Percentiles rank a stretch among this genome's conserved stretches.
Evolutionary conservation across 352 stramenopile species (phyloP).

Genomic region (Phytophthora melonis): DNA sequence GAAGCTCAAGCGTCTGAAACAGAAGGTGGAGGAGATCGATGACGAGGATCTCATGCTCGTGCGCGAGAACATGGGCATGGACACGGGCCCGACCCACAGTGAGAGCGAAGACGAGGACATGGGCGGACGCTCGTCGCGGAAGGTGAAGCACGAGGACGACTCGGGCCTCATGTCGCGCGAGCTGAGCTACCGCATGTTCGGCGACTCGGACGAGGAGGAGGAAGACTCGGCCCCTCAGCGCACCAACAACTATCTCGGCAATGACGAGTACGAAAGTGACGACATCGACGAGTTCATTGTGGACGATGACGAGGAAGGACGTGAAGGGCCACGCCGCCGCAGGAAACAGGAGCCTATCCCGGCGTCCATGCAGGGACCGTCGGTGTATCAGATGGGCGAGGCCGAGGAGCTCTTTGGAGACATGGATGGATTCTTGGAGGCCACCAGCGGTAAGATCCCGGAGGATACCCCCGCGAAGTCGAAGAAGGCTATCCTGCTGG

Average conservation of each 20-base stretch:
- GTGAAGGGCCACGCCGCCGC: constrained; percentile 74
- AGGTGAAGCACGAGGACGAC: constrained; percentile 76
- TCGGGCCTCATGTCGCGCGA: constrained; percentile 89
- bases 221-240: constrained; percentile 74
- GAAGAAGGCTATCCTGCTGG: constrained; percentile 85
- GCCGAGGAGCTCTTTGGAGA: constrained; percentile 91
- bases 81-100: constrained; percentile 71
- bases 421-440: constrained; percentile 90
- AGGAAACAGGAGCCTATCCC: constrained; percentile 80
- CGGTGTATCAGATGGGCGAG: constrained; percentile 92
- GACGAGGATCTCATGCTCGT: constrained; percentile 91
- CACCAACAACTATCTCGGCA: constrained; percentile 84
- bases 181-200: constrained; percentile 90
- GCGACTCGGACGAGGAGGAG: constrained; percentile 90
- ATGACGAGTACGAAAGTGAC: constrained; percentile 91
- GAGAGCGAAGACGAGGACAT: constrained; percentile 88
- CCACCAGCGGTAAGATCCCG: constrained; percentile 59
- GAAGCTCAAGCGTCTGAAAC: constrained; percentile 87
- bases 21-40: constrained; percentile 90
- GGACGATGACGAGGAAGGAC: constrained; percentile 90
- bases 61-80: constrained; percentile 91
- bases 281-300: constrained; percentile 93
- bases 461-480: constrained; percentile 59
- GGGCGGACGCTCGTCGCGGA: constrained; percentile 63
- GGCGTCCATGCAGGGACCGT: constrained; percentile 85